A percentile compares a stretch with the other conserved stretches of the same genome.
phyloP scores from a whole-genome alignment of 441 rosid species.

The Gossypium schwendimanii region DNA sequence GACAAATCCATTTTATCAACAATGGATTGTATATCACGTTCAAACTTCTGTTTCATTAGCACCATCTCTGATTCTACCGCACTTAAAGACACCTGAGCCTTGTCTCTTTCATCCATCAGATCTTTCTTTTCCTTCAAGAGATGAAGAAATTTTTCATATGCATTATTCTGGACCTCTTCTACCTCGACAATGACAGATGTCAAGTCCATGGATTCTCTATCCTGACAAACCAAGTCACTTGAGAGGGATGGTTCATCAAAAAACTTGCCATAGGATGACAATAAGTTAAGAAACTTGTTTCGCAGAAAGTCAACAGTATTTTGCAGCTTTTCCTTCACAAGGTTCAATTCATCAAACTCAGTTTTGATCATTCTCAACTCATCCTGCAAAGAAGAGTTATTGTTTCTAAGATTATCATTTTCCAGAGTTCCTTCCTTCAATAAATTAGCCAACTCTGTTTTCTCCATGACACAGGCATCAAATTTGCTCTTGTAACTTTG shows the following conservation, averaged over 20 bases:
- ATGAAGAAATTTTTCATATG: conserved; percentile 42
- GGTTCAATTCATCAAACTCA: conserved; percentile 41
- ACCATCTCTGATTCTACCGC: conserved; percentile 44
- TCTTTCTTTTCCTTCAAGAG: conserved; percentile 49
- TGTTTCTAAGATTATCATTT: conserved; percentile 41
- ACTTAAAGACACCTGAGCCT: conserved; percentile 30
- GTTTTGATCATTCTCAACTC: conserved; percentile 41
- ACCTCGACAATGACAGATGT: conserved; percentile 31
- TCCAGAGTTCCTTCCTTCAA: conserved; percentile 55
- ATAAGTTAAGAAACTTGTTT: conserved; percentile 34
- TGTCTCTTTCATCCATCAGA: conserved; percentile 48
- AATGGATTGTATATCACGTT: conserved; percentile 36
- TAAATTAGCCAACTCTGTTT: conserved; percentile 50
- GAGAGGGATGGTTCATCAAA: conserved; percentile 27
- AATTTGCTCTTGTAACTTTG: conserved; percentile 45
- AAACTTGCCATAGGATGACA: conserved; percentile 36
- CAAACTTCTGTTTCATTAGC: conserved; percentile 52
- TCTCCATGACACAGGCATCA: conserved; percentile 55
- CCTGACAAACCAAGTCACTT: conserved; percentile 30
- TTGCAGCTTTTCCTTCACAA: conserved; percentile 47
- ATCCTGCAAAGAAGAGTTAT: conserved; percentile 41
- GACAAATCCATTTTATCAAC: conserved; percentile 45
- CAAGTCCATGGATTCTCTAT: conserved; percentile 40
- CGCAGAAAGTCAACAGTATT: conserved; percentile 31
- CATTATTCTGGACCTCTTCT: conserved; percentile 50